A percentile compares a stretch with the other conserved stretches of the same genome.
Conservation (phyloP, 164 flowering plant species). For the Stephania cephalantha region DNA sequence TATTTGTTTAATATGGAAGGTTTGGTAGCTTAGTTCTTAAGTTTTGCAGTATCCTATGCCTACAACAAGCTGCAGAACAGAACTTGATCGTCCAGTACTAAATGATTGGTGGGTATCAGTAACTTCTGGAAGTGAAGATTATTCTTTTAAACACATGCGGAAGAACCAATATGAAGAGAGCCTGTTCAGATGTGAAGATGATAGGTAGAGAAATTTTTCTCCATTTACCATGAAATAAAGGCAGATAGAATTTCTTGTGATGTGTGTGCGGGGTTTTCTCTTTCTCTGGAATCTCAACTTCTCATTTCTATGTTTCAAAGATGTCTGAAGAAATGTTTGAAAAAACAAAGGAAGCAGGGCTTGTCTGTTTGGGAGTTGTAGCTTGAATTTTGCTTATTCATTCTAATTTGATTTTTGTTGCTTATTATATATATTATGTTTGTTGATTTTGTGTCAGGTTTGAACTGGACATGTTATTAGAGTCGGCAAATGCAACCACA, state of each 20-base stretch:
- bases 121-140: conserved; percentile 97
- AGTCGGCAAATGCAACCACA: conserved; percentile 71
- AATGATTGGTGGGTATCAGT: conserved; percentile 98
- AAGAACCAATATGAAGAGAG: conserved; percentile 98
- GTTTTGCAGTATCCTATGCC: conserved; percentile 77
- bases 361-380: neutral
- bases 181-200: conserved; percentile 95
- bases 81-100: conserved; percentile 72
- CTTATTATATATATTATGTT: neutral
- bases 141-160: conserved; percentile 98
- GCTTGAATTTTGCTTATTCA: neutral
- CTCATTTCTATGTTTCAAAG: too few species aligned
- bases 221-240: neutral
- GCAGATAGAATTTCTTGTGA: neutral
- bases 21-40: neutral
- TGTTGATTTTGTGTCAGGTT: conserved; percentile 41
- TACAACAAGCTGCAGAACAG: conserved; percentile 71
- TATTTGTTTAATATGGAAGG: neutral
- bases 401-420: neutral
- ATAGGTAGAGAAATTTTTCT: conserved; percentile 46
- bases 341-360: neutral
- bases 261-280: too few species aligned
- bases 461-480: conserved; percentile 94
- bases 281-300: too few species aligned
- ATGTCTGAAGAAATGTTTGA: too few species aligned